Conservation (phyloP, 2,329 filamentous ascomycete genomes). For the Bertia moriformis region DNA sequence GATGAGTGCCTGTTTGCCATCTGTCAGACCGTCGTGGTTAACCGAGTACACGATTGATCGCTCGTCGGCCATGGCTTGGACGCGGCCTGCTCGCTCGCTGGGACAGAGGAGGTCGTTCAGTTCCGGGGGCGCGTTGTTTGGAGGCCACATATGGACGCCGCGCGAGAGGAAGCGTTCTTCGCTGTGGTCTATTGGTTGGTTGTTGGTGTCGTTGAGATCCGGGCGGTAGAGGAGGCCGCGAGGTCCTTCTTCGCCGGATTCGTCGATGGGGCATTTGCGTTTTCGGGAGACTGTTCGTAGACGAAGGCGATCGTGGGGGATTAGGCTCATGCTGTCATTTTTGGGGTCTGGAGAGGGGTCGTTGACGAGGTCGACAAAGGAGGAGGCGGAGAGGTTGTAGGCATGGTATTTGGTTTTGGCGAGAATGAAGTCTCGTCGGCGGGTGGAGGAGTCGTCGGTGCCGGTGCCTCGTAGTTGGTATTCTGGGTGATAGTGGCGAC, state of each 20-base stretch:
- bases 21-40: slow-evolving; percentile 8
- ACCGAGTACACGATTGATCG: slow-evolving; percentile 22
- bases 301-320: slow-evolving; percentile 18
- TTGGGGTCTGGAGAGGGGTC: slow-evolving; percentile 11
- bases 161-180: slow-evolving; percentile 21
- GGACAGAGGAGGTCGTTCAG: slow-evolving; percentile 22
- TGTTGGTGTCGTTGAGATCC: slow-evolving; percentile 10
- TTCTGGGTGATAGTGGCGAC: slow-evolving; percentile 21
- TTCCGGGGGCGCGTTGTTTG: slow-evolving; percentile 18
- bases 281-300: slow-evolving; percentile 24
- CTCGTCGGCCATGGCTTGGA: slow-evolving; percentile 20
- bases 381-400: slow-evolving; percentile 21
- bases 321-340: slow-evolving; percentile 5
- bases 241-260: slow-evolving; percentile 11
- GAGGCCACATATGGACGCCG: slow-evolving; percentile 23
- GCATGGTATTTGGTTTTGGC: slow-evolving; percentile 24
- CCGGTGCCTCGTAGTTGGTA: slow-evolving; percentile 12
- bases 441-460: slow-evolving; percentile 4
- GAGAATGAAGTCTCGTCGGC: slow-evolving; percentile 21
- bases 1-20: slow-evolving; percentile 14
- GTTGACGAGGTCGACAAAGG: slow-evolving; percentile 25
- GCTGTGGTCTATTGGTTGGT: slow-evolving; percentile 12
- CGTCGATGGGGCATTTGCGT: slow-evolving; percentile 19
- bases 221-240: slow-evolving; percentile 12
- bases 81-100: slow-evolving; percentile 11